Base-by-base conservation (phyloP, 306 rosid species). In the Cajanus cajan region DNA sequence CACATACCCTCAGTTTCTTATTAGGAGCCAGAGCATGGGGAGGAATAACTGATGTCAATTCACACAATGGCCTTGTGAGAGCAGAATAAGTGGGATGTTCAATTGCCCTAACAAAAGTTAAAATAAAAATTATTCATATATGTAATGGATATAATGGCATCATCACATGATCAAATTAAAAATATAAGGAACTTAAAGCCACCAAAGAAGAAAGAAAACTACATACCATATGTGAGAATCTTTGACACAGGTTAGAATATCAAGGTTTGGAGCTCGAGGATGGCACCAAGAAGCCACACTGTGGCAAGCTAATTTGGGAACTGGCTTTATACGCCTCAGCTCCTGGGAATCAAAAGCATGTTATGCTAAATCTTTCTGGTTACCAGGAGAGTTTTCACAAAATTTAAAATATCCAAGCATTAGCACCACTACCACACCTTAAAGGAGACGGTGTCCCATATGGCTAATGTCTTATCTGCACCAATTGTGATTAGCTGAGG, bases 261-360 rank as follows among this genome's bases (percentile, higher is more conserved):
- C 98, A 74, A 96, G 99, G 87, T 91, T 96, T 74, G 99, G 99
- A 52, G 97, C 98, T 83, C 99, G 93, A 74, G 99, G 99, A 71
- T 96, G 99, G 76, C 98, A 89, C 99, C 99, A 96, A 71, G 99
- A 93, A 68, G 97, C 98, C 76, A 96, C 96, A 78, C 99, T 96
- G 71, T 96, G 99, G 89, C 99, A 96, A 80, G 97, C 97, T 83
- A 96, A 64, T 86, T 82, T 96, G 36, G 98, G 92, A 82, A 96
- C 99, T 58, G 99, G 99, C 83, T 96, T 96, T 69, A 96, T 87
- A 71, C 99, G 98, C 48, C 99, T 92, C 82, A 96, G 80, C 69
- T 96, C 99, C 99, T 96, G 91, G 65, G 74, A 78, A 64, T 76
- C 63, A 44, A 64, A 76, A 63, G 84, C 54, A 77, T 52, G 57